phyloP scores from a whole-genome alignment of 345 rosid species.

The Durio zibethinus region DNA sequence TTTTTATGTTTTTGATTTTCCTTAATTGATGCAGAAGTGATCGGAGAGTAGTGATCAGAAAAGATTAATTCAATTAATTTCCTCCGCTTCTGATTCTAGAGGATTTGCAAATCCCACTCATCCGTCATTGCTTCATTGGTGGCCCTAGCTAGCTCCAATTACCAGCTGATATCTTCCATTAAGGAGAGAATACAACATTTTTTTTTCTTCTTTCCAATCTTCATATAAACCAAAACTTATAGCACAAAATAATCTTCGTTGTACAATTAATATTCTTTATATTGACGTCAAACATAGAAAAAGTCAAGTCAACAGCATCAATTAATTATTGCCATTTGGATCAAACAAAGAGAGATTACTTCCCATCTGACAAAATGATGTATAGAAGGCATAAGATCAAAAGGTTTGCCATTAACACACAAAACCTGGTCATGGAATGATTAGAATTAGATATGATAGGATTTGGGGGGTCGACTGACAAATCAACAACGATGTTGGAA shows the following conservation, averaged over 20 bases:
- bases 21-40: conserved; percentile 15
- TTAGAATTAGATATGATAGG: conserved; percentile 30
- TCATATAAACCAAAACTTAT: neutral
- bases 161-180: conserved; percentile 1
- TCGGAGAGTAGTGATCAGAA: neutral
- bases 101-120: conserved; percentile 8
- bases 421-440: conserved; percentile 24
- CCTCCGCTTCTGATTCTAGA: neutral
- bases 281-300: neutral
- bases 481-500: conserved; percentile 11
- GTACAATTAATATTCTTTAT: neutral
- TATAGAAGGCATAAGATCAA: too few species aligned
- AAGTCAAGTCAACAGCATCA: neutral
- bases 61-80: neutral
- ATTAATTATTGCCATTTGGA: neutral
- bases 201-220: too few species aligned
- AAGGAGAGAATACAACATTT: neutral
- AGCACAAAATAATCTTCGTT: neutral
- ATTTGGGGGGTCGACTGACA: conserved; percentile 34
- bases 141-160: neutral
- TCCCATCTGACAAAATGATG: neutral
- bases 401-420: conserved; percentile 3
- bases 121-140: neutral
- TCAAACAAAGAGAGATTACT: neutral
- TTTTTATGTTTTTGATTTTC: neutral